phyloP scores from a whole-genome alignment of 768 basidiomycete species.

The Wakefieldia striispora region DNA sequence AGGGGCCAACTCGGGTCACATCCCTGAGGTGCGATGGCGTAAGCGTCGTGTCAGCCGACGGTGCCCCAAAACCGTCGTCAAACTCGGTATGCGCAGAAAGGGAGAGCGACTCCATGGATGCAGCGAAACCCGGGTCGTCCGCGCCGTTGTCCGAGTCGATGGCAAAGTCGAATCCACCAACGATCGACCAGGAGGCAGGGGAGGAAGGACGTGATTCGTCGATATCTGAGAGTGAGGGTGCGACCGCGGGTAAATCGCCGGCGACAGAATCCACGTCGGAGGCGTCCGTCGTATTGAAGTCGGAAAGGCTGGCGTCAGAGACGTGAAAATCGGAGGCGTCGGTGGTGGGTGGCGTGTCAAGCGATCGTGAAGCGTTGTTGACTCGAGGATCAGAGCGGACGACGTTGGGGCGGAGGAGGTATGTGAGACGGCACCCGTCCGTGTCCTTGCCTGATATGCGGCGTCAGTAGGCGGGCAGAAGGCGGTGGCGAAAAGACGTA shows the following conservation, averaged over 20 bases:
- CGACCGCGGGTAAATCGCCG: constrained; percentile 7
- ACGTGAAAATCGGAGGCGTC: constrained; percentile 59
- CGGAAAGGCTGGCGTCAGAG: constrained; percentile 43
- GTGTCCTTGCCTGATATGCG: constrained; percentile 40
- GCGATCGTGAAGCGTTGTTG: constrained; percentile 27
- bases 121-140: constrained; percentile 32
- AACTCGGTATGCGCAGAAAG: constrained; percentile 27
- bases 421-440: constrained; percentile 62
- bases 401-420: constrained; percentile 77
- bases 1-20: background rate
- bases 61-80: constrained; percentile 14
- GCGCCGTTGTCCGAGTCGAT: constrained; percentile 27
- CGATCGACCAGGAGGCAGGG: constrained; percentile 39
- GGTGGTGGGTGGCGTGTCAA: constrained; percentile 74
- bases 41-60: constrained; percentile 3
- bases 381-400: constrained; percentile 51
- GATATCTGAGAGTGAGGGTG: constrained; percentile 24
- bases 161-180: constrained; percentile 33
- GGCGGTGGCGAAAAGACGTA: constrained; percentile 35
- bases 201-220: constrained; percentile 28
- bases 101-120: constrained; percentile 35
- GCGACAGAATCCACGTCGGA: constrained; percentile 27
- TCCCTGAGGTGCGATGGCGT: constrained; percentile 3
- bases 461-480: background rate
- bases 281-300: constrained; percentile 25